Conservation (phyloP, 148 eudicot genomes). For the Camellia lanceoleosa region DNA sequence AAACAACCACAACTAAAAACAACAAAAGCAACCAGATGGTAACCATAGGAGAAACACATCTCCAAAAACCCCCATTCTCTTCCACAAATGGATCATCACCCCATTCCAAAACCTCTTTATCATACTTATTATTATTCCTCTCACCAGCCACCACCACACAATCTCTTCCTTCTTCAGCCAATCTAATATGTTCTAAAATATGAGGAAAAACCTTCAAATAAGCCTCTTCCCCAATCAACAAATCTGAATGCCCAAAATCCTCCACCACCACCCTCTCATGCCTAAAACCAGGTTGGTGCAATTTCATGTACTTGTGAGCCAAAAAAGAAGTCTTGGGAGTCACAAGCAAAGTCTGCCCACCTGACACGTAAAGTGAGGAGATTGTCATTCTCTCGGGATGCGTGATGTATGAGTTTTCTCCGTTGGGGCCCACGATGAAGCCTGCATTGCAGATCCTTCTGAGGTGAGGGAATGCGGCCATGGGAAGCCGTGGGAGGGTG, state of each 20-base stretch:
- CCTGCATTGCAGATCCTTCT: constrained; percentile 34
- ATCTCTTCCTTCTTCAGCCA: constrained; percentile 26
- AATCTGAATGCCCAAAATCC: constrained; percentile 41
- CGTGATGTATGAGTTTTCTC: constrained; percentile 28
- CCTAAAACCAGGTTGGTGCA: constrained; percentile 39
- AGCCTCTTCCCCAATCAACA: constrained; percentile 39
- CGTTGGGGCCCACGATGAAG: constrained; percentile 27
- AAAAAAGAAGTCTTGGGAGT: constrained; percentile 40
- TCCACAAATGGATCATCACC: constrained; percentile 26
- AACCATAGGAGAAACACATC: constrained; percentile 10
- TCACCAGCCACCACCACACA: neutral
- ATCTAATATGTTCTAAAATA: constrained; percentile 25
- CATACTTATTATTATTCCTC: constrained; percentile 2
- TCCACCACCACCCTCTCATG: constrained; percentile 39
- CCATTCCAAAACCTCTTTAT: constrained; percentile 26
- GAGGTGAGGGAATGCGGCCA: constrained; percentile 43
- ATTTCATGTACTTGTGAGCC: constrained; percentile 39
- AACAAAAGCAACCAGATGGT: constrained; percentile 13
- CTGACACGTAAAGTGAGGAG: constrained; percentile 33
- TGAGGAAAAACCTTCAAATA: constrained; percentile 28
- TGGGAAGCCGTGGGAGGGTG: constrained; percentile 30
- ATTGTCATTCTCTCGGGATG: constrained; percentile 41
- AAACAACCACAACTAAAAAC: constrained; percentile 3
- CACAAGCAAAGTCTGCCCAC: constrained; percentile 35
- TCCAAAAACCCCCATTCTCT: constrained; percentile 11